Percentiles rank a stretch among this genome's conserved stretches.
phyloP scores from a whole-genome alignment of 495 filamentous ascomycete genomes.

The Mycothermus thermophilus region DNA sequence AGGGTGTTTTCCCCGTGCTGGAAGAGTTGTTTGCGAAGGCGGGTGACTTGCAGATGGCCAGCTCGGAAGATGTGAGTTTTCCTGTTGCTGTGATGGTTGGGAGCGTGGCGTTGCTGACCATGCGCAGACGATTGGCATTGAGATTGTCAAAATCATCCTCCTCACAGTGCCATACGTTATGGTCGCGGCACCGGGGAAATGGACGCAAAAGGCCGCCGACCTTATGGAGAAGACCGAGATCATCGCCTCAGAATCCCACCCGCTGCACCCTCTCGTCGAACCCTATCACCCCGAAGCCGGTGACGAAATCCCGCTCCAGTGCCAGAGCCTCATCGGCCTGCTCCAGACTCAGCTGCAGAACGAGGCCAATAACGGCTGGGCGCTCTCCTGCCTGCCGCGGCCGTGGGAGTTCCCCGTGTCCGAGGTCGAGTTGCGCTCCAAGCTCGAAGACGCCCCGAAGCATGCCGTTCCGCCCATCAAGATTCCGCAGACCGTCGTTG shows the following conservation, averaged over 20 bases:
- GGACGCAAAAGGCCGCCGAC: conserved; percentile 52
- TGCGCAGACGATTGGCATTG: conserved; percentile 57
- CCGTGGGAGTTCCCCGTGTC: conserved; percentile 53
- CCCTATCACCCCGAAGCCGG: conserved; percentile 51
- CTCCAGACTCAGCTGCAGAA: conserved; percentile 72
- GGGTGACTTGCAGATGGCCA: conserved; percentile 78
- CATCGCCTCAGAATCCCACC: conserved; percentile 70
- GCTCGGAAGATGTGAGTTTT: conserved; percentile 68
- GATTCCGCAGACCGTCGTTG: conserved; percentile 58
- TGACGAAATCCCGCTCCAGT: conserved; percentile 23
- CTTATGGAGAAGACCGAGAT: conserved; percentile 89
- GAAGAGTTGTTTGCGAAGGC: conserved; percentile 75
- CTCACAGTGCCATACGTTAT: conserved; percentile 87
- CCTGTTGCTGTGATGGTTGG: background rate
- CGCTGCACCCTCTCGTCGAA: conserved; percentile 69
- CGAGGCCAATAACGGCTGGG: conserved; percentile 59
- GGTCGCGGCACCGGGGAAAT: conserved; percentile 48
- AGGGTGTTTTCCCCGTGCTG: conserved; percentile 74
- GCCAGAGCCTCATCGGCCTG: conserved; percentile 57
- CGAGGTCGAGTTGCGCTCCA: conserved; percentile 37
- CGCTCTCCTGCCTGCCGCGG: conserved; percentile 66
- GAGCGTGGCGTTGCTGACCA: conserved; percentile 6
- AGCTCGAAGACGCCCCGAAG: conserved; percentile 47
- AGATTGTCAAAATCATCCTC: conserved; percentile 90
- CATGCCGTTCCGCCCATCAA: conserved; percentile 60